Conservation (phyloP, 345 rosid species). For the Balakata baccata region DNA sequence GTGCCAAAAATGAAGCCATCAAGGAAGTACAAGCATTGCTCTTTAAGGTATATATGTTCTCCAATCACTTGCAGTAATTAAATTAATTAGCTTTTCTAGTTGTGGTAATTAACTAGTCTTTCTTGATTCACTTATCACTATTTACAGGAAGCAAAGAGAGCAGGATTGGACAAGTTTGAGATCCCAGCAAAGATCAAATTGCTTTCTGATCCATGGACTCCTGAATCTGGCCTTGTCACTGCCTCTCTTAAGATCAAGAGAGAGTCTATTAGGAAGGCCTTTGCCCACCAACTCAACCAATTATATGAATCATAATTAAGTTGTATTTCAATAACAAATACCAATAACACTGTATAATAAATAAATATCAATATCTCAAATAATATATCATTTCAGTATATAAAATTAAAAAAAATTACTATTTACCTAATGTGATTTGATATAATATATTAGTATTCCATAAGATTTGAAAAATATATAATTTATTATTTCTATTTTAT, state of each 20-base stretch:
- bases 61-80: neutral
- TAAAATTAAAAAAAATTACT: too few species aligned
- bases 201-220: conserved; percentile 84
- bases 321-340: neutral
- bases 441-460: too few species aligned
- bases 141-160: conserved; percentile 67
- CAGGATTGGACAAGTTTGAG: conserved; percentile 80
- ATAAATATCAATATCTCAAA: too few species aligned
- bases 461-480: too few species aligned
- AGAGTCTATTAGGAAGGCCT: conserved; percentile 67
- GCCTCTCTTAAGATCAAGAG: conserved; percentile 94
- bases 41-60: conserved; percentile 53
- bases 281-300: conserved; percentile 64
- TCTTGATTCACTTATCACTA: neutral
- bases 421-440: too few species aligned
- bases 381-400: too few species aligned
- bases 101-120: neutral
- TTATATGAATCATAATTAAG: conserved; percentile 51
- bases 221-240: conserved; percentile 88
- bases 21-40: conserved; percentile 80
- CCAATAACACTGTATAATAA: too few species aligned
- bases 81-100: too few species aligned
- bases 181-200: conserved; percentile 81
- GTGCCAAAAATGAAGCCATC: conserved; percentile 54
- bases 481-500: too few species aligned